A percentile compares a stretch with the other conserved stretches of the same genome.
Conservation (phyloP, 192 early-diverging fungal species). For the Linnemannia exigua region DNA sequence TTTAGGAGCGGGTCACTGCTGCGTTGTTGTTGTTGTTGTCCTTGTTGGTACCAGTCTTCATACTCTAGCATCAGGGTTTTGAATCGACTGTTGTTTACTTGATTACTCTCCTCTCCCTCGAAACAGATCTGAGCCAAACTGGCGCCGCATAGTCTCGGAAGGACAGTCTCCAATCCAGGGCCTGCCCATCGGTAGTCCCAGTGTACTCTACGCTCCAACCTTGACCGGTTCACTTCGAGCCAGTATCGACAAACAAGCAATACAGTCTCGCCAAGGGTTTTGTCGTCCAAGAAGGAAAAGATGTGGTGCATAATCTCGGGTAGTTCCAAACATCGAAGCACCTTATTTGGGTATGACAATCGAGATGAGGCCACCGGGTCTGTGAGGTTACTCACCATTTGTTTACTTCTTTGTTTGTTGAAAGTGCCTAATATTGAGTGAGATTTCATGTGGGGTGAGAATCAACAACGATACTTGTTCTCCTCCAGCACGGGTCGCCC, state of each 20-base stretch:
- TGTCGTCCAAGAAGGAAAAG: neutral
- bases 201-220: neutral
- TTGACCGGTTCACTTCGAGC: neutral
- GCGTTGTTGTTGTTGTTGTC: neutral
- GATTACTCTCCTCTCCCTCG: neutral
- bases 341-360: neutral
- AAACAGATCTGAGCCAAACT: neutral
- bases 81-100: neutral
- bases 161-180: neutral
- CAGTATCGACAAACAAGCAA: neutral
- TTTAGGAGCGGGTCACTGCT: neutral
- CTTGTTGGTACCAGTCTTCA: neutral
- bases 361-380: neutral
- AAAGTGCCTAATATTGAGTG: neutral
- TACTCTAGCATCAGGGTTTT: neutral
- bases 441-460: neutral
- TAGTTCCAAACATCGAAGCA: neutral
- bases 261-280: neutral
- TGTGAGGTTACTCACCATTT: neutral
- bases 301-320: constrained; percentile 1
- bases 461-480: neutral
- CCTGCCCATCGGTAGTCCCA: constrained; percentile 8
- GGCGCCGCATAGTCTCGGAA: neutral
- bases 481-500: neutral
- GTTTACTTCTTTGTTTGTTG: neutral